Base-by-base conservation (phyloP, 331 rosid species). In the Rhamnella rubrinervis region DNA sequence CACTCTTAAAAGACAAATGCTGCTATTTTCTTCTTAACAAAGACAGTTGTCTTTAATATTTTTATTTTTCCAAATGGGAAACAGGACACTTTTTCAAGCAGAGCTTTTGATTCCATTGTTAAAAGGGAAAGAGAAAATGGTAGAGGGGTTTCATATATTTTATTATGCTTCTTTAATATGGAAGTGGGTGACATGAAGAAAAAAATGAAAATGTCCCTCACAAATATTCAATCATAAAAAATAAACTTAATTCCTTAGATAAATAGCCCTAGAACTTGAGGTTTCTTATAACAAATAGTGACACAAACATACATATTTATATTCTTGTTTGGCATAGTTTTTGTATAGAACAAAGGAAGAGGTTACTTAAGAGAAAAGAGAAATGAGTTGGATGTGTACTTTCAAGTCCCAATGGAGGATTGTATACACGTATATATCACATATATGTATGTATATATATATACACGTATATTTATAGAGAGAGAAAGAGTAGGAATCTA, bases 381-480 rank as follows among this genome's bases (percentile, higher is more conserved):
- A 89, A 64, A 79, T 71, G 87, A 83, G 90, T 81, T 85, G 90
- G 92, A 80, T 87, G 86, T 61, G 74, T 76, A 77, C 77, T 79
- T 83, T 71, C n/a, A 31, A 63, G 72, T 80, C 79, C 74, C 72
- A 79, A 77, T 75, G 65, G 80, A 78, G 74, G 71, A 56, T 71
- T 72, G 72, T 17, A 71, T 74, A 11, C 4, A 31, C 0, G 0
- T 31, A 31, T 31, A 4, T 31, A 31, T 26, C 31, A 26, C 31
- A 26, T 3, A 26, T 3, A 26, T 3, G 4, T 59, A 63, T 60
- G 73, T 17, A 78, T 26, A 26, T 26, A 26, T 26, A 26, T 26
- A 26, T 3, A 26, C 31, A 3, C 4, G 5, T 31, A 4, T 31
- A 31, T 31, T 0, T 31, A 2, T 31, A 31, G 3, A 64, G 71